phyloP scores from a whole-genome alignment of 1,284 basidiomycete genomes.

The Lentinula novae-zelandiae region DNA sequence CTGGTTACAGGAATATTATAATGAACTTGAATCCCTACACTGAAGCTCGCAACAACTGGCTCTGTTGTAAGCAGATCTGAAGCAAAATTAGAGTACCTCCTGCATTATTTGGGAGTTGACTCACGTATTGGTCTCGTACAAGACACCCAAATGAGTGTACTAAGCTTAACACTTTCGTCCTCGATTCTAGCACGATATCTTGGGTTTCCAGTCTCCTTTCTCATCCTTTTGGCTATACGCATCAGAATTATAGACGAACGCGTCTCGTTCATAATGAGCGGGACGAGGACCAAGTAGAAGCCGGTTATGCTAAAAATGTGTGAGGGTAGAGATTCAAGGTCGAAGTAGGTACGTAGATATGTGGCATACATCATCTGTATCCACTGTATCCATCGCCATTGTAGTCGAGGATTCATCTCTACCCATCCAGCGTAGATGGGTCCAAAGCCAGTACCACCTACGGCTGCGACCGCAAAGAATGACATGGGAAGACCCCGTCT shows the following conservation, averaged over 20 bases:
- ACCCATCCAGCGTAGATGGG: constrained; percentile 69
- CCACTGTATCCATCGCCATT: constrained; percentile 86
- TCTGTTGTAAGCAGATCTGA: constrained; percentile 68
- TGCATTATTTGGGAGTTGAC: not conserved
- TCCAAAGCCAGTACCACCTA: constrained; percentile 62
- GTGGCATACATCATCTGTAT: constrained; percentile 37
- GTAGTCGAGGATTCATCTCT: constrained; percentile 50
- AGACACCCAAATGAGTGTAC: constrained; percentile 57
- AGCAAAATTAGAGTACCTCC: not conserved
- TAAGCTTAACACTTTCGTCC: constrained; percentile 53
- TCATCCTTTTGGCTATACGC: constrained; percentile 51
- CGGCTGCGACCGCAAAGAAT: constrained; percentile 54
- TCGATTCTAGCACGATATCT: constrained; percentile 63
- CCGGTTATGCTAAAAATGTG: constrained; percentile 36
- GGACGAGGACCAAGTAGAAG: constrained; percentile 38
- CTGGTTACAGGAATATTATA: not conserved
- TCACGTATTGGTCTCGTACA: constrained; percentile 67
- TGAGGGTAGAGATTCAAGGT: not conserved
- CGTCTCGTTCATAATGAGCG: constrained; percentile 58
- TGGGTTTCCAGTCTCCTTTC: constrained; percentile 59
- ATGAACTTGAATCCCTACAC: constrained; percentile 38
- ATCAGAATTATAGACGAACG: constrained; percentile 61
- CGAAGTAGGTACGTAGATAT: constrained; percentile 6
- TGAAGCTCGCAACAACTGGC: constrained; percentile 72
- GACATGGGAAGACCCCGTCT: constrained; percentile 75